A percentile compares a stretch with the other conserved stretches of the same genome.
These are phyloP conservation scores for Exophiala sp. DNA, from an alignment of 2,329 filamentous ascomycete genomes.

Conservation along the genomic window DNA sequence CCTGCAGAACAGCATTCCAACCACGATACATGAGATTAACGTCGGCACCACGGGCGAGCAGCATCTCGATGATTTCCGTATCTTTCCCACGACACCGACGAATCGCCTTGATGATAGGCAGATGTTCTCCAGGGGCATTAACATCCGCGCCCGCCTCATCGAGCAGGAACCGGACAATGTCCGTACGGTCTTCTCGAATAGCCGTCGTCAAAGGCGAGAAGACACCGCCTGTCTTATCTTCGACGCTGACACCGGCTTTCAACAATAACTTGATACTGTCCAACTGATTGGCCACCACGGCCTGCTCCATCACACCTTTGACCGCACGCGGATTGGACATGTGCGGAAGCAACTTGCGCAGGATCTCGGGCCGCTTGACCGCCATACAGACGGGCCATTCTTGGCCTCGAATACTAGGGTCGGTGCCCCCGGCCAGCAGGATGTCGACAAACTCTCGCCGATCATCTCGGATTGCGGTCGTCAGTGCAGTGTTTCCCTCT, in stretches of 20 bases:
- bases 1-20: constrained; percentile 61
- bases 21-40: constrained; percentile 63
- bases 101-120: constrained; percentile 65
- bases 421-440: constrained; percentile 54
- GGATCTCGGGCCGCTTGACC: constrained; percentile 54
- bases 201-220: constrained; percentile 65
- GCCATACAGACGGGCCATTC: constrained; percentile 69
- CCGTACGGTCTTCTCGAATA: constrained; percentile 56
- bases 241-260: constrained; percentile 58
- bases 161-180: constrained; percentile 58
- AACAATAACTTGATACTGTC: constrained; percentile 62
- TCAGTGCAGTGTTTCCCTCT: constrained; percentile 57
- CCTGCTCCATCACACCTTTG: constrained; percentile 63
- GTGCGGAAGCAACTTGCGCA: constrained; percentile 53
- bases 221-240: constrained; percentile 66
- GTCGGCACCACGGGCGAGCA: constrained; percentile 59
- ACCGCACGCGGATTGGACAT: constrained; percentile 56
- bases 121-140: constrained; percentile 63
- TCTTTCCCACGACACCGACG: constrained; percentile 53
- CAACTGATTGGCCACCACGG: constrained; percentile 60
- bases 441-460: constrained; percentile 55
- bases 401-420: constrained; percentile 57
- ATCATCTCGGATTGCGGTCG: constrained; percentile 59
- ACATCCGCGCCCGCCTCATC: constrained; percentile 58
- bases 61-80: constrained; percentile 56